Conservation (phyloP, 345 rosid species). For the Barbarea vulgaris region DNA sequence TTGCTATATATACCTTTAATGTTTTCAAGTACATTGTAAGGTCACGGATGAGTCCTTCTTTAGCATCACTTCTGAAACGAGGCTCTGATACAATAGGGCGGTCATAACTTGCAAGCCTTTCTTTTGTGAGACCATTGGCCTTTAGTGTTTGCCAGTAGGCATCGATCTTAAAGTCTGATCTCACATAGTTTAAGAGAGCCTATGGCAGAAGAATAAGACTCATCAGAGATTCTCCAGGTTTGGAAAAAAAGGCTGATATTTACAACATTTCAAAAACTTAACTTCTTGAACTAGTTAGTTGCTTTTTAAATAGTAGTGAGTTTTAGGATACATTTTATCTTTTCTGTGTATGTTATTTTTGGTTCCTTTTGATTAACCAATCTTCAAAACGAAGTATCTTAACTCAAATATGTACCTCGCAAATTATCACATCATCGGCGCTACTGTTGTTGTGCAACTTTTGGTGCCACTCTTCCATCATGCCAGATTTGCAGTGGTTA, state of each 20-base stretch:
- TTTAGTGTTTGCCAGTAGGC: constrained; percentile 92
- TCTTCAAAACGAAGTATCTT: background rate
- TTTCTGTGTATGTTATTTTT: background rate
- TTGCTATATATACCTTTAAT: constrained; percentile 61
- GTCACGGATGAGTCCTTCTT: constrained; percentile 82
- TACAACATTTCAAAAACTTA: constrained; percentile 18
- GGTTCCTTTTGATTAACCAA: background rate
- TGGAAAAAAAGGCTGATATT: background rate
- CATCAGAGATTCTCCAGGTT: constrained; percentile 25
- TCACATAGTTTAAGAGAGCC: constrained; percentile 88
- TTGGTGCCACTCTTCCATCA: constrained; percentile 99
- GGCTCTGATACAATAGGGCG: constrained; percentile 89
- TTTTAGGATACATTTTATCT: background rate
- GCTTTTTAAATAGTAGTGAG: background rate
- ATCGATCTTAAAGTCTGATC: constrained; percentile 67
- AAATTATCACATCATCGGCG: constrained; percentile 94
- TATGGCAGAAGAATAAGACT: constrained; percentile 42
- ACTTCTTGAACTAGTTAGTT: constrained; percentile 15
- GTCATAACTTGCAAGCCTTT: constrained; percentile 90
- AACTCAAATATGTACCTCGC: constrained; percentile 61
- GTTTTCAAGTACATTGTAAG: constrained; percentile 92
- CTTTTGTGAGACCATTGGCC: constrained; percentile 87
- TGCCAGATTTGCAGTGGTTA: constrained; percentile 89
- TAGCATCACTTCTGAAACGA: constrained; percentile 72
- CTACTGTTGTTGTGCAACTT: constrained; percentile 97